Conservation (phyloP, 176 grass and related monocot species). For the Chrysopogon serrulatus region DNA sequence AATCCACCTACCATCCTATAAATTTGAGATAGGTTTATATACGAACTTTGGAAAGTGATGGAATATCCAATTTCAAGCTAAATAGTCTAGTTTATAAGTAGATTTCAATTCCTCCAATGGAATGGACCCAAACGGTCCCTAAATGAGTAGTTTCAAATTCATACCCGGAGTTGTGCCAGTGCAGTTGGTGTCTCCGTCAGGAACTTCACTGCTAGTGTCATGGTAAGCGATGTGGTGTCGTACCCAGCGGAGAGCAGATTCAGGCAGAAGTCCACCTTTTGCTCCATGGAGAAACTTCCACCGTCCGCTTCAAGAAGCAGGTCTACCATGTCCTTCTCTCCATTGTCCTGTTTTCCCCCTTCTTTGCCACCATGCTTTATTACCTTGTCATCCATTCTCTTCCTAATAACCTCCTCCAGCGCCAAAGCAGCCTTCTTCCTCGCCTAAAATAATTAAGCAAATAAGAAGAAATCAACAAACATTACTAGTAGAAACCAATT, state of each 20-base stretch:
- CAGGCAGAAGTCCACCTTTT: constrained; percentile 81
- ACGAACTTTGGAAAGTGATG: too few relatives aligned
- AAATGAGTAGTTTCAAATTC: not conserved
- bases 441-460: not conserved
- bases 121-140: too few relatives aligned
- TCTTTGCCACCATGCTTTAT: not conserved
- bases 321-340: constrained; percentile 72
- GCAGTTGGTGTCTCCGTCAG: constrained; percentile 63
- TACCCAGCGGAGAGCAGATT: constrained; percentile 68
- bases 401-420: constrained; percentile 69
- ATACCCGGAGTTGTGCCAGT: constrained; percentile 53
- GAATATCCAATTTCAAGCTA: too few relatives aligned
- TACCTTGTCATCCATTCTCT: constrained; percentile 42
- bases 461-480: too few relatives aligned
- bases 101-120: not conserved
- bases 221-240: constrained; percentile 75
- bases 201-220: constrained; percentile 79
- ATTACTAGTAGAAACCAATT: too few relatives aligned
- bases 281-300: constrained; percentile 64
- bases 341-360: not conserved
- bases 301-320: constrained; percentile 57
- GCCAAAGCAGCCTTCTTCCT: constrained; percentile 73
- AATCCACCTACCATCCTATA: too few relatives aligned
- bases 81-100: too few relatives aligned
- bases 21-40: too few relatives aligned